phyloP scores from a whole-genome alignment of 1,139 yeast species.

The Protomyces pachydermus region DNA sequence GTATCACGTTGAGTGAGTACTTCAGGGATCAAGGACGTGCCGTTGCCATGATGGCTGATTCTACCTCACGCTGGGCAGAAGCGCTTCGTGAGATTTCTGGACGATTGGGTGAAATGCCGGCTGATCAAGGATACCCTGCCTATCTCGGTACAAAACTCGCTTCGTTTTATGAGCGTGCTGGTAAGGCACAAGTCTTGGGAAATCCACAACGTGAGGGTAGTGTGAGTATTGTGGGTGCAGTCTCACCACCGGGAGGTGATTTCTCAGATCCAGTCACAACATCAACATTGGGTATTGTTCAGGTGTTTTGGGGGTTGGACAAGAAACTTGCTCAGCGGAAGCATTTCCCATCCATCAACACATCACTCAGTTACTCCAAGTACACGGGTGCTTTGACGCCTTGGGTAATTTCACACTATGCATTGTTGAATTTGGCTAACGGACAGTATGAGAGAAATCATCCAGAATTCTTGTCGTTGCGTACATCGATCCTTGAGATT shows the following conservation, averaged over 20 bases:
- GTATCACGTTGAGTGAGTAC: constrained; percentile 96
- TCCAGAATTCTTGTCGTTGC: constrained; percentile 84
- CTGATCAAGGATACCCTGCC: constrained; percentile 99
- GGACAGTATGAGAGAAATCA: constrained; percentile 62
- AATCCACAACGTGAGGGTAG: constrained; percentile 95
- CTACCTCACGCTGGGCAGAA: constrained; percentile 99
- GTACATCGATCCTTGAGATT: constrained; percentile 90
- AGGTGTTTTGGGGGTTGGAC: constrained; percentile 99
- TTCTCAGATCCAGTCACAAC: constrained; percentile 99
- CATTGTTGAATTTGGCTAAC: neutral
- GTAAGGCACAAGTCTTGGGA: constrained; percentile 91
- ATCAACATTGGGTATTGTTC: constrained; percentile 95
- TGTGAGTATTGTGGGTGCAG: constrained; percentile 98
- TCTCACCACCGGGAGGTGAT: constrained; percentile 99
- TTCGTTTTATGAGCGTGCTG: constrained; percentile 98
- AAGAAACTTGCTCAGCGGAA: constrained; percentile 98
- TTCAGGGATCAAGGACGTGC: constrained; percentile 99
- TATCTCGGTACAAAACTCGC: constrained; percentile 98
- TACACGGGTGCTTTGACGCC: constrained; percentile 81
- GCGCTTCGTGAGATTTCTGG: constrained; percentile 99
- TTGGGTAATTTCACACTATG: constrained; percentile 41
- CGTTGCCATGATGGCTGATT: constrained; percentile 99
- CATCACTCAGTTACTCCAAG: constrained; percentile 92
- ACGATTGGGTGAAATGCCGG: constrained; percentile 99
- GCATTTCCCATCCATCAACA: constrained; percentile 98